A percentile compares a stretch with the other conserved stretches of the same genome.
phyloP scores from a whole-genome alignment of 2,329 filamentous ascomycete species.

The Aspergillus spinulosporus region DNA sequence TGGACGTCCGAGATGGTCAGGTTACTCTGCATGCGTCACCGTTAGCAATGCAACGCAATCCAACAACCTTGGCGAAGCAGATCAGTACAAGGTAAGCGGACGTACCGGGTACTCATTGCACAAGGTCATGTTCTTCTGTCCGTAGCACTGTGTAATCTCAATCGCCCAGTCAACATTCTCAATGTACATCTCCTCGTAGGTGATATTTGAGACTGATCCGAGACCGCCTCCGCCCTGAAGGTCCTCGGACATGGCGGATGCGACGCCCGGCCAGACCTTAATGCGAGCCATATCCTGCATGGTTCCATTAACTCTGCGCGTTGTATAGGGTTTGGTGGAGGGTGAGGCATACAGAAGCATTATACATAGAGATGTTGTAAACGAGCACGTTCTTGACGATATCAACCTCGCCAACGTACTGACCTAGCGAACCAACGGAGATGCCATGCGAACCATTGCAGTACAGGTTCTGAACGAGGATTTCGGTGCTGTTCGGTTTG shows the following conservation, averaged over 20 bases:
- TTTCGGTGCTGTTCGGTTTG: constrained; percentile 71
- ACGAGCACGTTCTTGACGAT: constrained; percentile 70
- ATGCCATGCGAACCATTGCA: constrained; percentile 73
- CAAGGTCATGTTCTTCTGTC: constrained; percentile 62
- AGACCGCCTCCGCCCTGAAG: constrained; percentile 66
- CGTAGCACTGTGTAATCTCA: constrained; percentile 66
- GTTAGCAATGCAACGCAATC: background rate
- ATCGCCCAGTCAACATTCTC: constrained; percentile 66
- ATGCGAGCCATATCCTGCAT: constrained; percentile 62
- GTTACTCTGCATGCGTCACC: constrained; percentile 33
- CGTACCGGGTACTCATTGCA: constrained; percentile 59
- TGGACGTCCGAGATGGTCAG: constrained; percentile 57
- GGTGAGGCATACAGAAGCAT: constrained; percentile 45
- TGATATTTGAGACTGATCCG: constrained; percentile 65
- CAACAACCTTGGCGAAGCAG: background rate
- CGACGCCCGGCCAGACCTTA: constrained; percentile 68
- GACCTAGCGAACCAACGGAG: constrained; percentile 69
- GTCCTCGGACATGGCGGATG: constrained; percentile 58
- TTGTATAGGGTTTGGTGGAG: too few relatives aligned
- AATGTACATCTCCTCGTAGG: constrained; percentile 62
- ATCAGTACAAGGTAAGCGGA: too few relatives aligned
- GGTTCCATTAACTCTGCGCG: too few relatives aligned
- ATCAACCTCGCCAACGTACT: constrained; percentile 65
- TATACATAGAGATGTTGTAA: constrained; percentile 60
- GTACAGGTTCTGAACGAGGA: constrained; percentile 65